Percentiles rank a stretch among this genome's conserved stretches.
Evolutionary conservation across 192 early-diverging fungal species (phyloP).

Genomic region (Coemansia sp.): DNA sequence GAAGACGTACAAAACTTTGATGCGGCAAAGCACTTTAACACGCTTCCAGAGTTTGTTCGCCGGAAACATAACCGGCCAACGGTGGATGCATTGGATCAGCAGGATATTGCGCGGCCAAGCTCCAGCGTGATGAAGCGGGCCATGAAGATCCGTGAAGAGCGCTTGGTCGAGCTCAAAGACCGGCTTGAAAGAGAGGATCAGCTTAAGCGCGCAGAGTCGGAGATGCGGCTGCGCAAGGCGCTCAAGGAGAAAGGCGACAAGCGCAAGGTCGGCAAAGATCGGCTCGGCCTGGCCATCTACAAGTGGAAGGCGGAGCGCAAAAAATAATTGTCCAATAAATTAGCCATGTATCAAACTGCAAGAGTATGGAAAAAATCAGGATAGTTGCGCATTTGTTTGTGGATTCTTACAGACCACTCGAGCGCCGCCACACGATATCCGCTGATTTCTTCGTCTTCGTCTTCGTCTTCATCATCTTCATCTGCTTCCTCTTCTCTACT

Average conservation of each 20-base stretch:
- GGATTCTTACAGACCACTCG: no score
- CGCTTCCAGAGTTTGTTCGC: constrained; percentile 70
- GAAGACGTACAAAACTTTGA: constrained; percentile 71
- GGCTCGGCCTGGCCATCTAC: constrained; percentile 77
- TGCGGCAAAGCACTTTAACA: constrained; percentile 78
- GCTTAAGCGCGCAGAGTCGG: constrained; percentile 65
- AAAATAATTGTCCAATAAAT: constrained; percentile 54
- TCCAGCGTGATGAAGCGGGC: constrained; percentile 22
- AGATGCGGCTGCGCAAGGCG: constrained; percentile 75
- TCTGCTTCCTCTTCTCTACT: no score
- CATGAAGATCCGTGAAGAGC: constrained; percentile 47
- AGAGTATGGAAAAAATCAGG: no score
- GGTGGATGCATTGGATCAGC: constrained; percentile 54
- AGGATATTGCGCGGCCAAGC: constrained; percentile 24
- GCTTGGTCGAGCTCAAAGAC: constrained; percentile 66
- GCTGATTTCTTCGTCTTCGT: no score
- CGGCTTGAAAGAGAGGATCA: constrained; percentile 76
- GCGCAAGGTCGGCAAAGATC: constrained; percentile 79
- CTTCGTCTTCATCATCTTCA: no score
- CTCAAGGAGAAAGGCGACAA: constrained; percentile 78
- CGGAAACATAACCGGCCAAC: constrained; percentile 82
- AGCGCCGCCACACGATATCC: no score
- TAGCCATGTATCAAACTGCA: no score
- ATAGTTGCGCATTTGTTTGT: no score
- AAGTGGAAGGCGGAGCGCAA: constrained; percentile 92